Base-by-base conservation (phyloP, 768 basidiomycete genomes). In the Termitomyces sp. region DNA sequence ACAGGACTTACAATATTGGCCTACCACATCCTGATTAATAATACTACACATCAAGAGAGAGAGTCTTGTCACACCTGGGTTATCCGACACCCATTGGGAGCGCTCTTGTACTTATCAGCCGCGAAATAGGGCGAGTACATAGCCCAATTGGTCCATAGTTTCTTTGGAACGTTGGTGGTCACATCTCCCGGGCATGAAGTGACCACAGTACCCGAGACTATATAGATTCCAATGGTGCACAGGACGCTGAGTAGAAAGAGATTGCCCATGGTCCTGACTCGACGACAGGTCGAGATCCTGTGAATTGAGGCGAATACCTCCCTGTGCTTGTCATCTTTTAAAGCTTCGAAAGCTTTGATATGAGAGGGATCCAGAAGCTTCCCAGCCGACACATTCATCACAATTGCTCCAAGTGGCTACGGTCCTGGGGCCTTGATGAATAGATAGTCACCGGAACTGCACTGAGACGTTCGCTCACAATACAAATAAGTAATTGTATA, bases 61-160 rank as follows among this genome's bases (percentile, higher is more conserved):
- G 2, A 28, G 7, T n/a, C n/a, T n/a, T n/a, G n/a, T n/a, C 66
- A 50, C 61, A 82, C 86, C 72, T 87, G 86, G n/a, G 73, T 73
- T 42, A 88, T 66, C 17, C 69, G 66, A 63, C 88, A 89, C 19
- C 66, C 65, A 3, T 64, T 61, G 2, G 84, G 83, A 0, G 80
- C 79, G 1, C 68, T 58, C 1, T 57, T 37, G 65, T 88, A 87
- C 30, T 67, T 59, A 3, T 67, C 75, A 5, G 72, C 73, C 0
- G 85, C 70, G 55, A 74, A 78, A 65, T 79, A 88, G 0, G 87
- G 87, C 28, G 85, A 77, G 61, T 86, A 86, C 39, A 80, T 74
- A 11, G 76, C 83, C 86, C 85, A 88, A 1, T 74, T 68, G 28
- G 64, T 63, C 27, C 65, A 62, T n/a, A 61, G 28, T 35, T 59